phyloP scores from a whole-genome alignment of 2,329 filamentous ascomycete species.

The Ploettnerulaceae sp. region DNA sequence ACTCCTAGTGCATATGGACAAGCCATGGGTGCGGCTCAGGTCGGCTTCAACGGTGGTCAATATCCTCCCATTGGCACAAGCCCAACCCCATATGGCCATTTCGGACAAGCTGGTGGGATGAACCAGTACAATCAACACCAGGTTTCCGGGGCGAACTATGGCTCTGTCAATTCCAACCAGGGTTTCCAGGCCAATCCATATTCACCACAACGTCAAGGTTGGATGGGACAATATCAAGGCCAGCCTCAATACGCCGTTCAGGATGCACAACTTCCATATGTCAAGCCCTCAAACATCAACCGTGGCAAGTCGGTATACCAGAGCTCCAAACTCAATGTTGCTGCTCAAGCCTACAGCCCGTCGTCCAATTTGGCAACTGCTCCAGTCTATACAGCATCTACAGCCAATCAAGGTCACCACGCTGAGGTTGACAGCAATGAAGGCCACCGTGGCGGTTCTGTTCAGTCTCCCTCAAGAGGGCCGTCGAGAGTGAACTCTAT shows the following conservation, averaged over 20 bases:
- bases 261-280: neutral
- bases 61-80: neutral
- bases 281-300: conserved; percentile 9
- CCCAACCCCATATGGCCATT: neutral
- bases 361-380: conserved; percentile 7
- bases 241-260: conserved; percentile 3
- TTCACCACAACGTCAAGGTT: neutral
- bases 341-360: neutral
- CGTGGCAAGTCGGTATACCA: conserved; percentile 12
- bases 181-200: neutral
- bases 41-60: neutral
- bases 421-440: neutral
- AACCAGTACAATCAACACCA: conserved; percentile 1
- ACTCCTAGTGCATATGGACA: neutral
- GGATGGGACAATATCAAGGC: conserved; percentile 3
- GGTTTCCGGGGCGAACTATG: neutral
- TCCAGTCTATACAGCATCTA: conserved; percentile 10
- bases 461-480: neutral
- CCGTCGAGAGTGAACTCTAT: conserved; percentile 2
- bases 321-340: neutral
- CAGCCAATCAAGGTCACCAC: neutral
- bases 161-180: neutral
- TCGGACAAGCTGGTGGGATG: neutral
- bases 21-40: neutral
- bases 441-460: neutral